Conservation (phyloP, 805 yeast genomes). For the Scheffersomyces stipitis region DNA sequence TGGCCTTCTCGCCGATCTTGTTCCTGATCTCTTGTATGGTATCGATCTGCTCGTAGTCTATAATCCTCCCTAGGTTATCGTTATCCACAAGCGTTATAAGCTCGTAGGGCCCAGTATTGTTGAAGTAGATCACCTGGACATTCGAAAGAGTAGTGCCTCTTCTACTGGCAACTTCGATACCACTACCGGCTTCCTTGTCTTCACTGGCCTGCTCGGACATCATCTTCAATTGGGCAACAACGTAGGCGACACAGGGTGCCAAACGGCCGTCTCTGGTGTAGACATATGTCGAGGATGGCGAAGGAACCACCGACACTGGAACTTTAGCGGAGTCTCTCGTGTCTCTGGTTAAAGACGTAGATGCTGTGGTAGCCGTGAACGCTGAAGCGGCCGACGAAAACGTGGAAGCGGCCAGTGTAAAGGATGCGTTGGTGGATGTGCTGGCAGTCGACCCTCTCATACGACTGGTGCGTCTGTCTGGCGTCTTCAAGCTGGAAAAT, state of each 20-base stretch:
- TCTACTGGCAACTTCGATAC: neutral
- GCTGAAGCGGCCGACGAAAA: too few species aligned
- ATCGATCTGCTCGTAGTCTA: slow-evolving; percentile 1
- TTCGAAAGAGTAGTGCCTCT: neutral
- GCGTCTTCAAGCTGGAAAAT: too few species aligned
- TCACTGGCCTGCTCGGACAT: neutral
- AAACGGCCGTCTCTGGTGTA: neutral
- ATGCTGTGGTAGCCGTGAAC: too few species aligned
- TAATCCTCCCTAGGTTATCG: slow-evolving; percentile 2
- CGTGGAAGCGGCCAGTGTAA: too few species aligned
- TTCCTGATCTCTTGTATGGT: slow-evolving; percentile 7
- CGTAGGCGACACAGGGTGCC: neutral
- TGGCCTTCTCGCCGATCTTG: slow-evolving; percentile 6
- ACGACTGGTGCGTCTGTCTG: too few species aligned
- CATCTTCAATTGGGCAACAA: neutral
- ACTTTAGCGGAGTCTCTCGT: too few species aligned
- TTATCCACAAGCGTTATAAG: slow-evolving; percentile 2
- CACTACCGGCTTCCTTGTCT: neutral
- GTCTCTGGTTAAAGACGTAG: too few species aligned
- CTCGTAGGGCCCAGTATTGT: slow-evolving; percentile 8
- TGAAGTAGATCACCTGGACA: slow-evolving; percentile 4
- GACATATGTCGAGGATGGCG: neutral
- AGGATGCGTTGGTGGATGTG: too few species aligned
- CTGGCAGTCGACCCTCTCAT: too few species aligned
- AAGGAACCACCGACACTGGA: neutral